Percentiles rank a stretch among this genome's conserved stretches.
Conservation (phyloP, 2,329 filamentous ascomycete species). For the Westerdykella ornata region DNA sequence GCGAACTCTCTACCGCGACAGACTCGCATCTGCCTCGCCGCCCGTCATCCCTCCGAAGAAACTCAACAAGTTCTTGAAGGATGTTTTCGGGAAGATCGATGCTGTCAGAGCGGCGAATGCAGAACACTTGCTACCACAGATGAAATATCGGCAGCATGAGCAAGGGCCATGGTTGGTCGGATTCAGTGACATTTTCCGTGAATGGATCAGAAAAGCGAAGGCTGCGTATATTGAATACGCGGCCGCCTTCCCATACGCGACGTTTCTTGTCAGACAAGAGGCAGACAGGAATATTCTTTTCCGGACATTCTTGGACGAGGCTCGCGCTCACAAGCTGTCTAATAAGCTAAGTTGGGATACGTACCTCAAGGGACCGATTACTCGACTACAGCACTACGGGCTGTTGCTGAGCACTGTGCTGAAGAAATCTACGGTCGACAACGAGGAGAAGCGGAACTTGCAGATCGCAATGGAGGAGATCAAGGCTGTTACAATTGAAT, state of each 20-base stretch:
- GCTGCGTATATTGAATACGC: constrained; percentile 88
- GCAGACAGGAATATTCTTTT: constrained; percentile 79
- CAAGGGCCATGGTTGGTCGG: constrained; percentile 91
- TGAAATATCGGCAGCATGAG: constrained; percentile 95
- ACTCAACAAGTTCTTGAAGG: constrained; percentile 69
- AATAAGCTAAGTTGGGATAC: constrained; percentile 88
- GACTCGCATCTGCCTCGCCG: constrained; percentile 64
- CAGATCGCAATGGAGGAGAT: constrained; percentile 84
- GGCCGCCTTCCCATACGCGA: constrained; percentile 75
- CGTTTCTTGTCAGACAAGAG: constrained; percentile 77
- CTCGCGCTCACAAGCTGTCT: constrained; percentile 69
- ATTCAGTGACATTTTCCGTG: constrained; percentile 94
- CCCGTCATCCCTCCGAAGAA: constrained; percentile 74
- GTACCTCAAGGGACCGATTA: constrained; percentile 88
- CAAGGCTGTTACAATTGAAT: constrained; percentile 79
- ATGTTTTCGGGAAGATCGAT: constrained; percentile 88
- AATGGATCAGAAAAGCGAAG: constrained; percentile 95
- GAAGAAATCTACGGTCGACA: constrained; percentile 75
- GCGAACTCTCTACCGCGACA: constrained; percentile 76
- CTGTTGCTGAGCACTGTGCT: constrained; percentile 76
- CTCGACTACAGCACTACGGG: constrained; percentile 81
- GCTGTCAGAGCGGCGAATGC: constrained; percentile 86
- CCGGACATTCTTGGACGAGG: constrained; percentile 74
- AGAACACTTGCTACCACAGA: constrained; percentile 81
- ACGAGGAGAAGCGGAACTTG: constrained; percentile 83